Evolutionary conservation across 306 rosid species (phyloP).

Genomic region (barrel medic (Medicago truncatula)): DNA sequence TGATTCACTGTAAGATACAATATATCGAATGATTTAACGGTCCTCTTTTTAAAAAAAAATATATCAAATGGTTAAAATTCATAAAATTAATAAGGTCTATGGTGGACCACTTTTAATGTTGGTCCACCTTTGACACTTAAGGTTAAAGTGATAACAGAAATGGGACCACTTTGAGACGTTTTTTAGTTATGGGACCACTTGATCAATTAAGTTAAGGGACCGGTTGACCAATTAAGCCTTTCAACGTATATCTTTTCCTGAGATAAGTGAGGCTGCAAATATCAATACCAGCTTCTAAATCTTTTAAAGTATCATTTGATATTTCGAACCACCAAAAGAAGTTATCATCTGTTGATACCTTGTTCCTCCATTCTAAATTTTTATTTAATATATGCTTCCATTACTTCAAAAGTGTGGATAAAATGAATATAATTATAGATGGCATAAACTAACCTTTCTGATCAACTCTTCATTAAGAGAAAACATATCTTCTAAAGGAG

Average conservation of each 20-base stretch:
- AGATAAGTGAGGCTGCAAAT: neutral
- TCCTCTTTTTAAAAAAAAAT: no score
- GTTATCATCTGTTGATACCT: constrained; percentile 5
- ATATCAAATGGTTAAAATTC: no score
- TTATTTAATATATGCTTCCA: constrained; percentile 26
- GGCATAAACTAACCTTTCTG: constrained; percentile 68
- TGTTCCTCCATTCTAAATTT: constrained; percentile 5
- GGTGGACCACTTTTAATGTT: no score
- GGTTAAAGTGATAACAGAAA: no score
- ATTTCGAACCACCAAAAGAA: constrained; percentile 5
- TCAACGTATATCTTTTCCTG: constrained; percentile 4
- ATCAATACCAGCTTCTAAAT: constrained; percentile 20
- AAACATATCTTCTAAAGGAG: constrained; percentile 90
- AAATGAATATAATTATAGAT: constrained; percentile 17
- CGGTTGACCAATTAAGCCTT: no score
- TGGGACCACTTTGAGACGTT: no score
- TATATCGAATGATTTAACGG: no score
- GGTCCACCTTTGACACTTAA: no score
- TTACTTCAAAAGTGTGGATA: neutral
- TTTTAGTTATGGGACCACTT: no score
- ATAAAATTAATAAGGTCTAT: no score
- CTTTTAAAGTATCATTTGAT: neutral
- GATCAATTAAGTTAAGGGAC: no score
- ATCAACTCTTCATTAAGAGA: constrained; percentile 89
- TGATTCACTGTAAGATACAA: no score